These are phyloP conservation scores for Massariosphaeria phaeospora DNA, from an alignment of 495 filamentous ascomycete species.

Conservation along the genomic window DNA sequence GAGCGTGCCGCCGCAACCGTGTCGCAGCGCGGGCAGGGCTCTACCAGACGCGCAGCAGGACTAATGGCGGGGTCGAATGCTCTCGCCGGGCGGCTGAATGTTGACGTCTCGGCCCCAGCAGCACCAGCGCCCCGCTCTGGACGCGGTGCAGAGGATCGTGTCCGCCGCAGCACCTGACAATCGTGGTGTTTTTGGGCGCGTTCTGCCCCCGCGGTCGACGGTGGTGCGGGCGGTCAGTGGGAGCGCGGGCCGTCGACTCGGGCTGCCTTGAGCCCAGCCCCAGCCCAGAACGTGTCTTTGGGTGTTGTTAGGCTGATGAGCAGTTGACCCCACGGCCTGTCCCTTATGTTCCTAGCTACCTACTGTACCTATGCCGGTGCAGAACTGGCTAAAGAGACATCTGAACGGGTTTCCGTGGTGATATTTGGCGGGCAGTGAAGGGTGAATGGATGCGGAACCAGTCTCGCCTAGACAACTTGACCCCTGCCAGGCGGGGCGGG, in stretches of 20 bases:
- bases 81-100: conserved; percentile 5
- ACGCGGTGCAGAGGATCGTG: not conserved
- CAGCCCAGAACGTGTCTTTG: conserved; percentile 10
- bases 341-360: no score
- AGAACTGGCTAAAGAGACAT: no score
- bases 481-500: no score
- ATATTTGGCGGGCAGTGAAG: no score
- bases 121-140: not conserved
- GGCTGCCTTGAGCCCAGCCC: conserved; percentile 20
- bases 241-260: conserved; percentile 28
- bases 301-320: not conserved
- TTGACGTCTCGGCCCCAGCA: conserved; percentile 8
- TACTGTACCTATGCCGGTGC: no score
- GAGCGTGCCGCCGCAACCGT: conserved; percentile 27
- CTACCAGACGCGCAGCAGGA: conserved; percentile 18
- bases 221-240: conserved; percentile 26
- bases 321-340: no score
- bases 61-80: conserved; percentile 1
- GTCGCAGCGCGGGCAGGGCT: conserved; percentile 9
- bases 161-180: conserved; percentile 1
- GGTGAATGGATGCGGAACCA: no score
- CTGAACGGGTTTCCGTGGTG: no score
- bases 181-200: conserved; percentile 2
- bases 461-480: no score
- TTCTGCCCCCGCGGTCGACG: conserved; percentile 22